Evolutionary conservation across 805 yeast genomes (phyloP), one percentile per base, ranked within the genome.

Genomic region (Wickerhamomyces kurtzmanii): DNA sequence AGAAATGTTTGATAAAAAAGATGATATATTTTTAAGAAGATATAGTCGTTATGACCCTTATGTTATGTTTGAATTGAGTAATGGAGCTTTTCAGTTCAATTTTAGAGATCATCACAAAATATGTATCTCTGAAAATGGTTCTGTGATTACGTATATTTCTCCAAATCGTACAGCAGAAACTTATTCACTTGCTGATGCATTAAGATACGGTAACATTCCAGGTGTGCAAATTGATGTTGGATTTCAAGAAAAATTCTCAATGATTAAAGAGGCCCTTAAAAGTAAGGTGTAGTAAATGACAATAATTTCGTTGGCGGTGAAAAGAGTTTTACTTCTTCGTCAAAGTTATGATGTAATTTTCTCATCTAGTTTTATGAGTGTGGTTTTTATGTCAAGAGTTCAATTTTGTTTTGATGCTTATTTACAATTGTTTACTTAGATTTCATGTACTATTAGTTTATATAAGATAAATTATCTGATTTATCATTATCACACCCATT

Each of bases 31-130:
- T 51, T 64, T 89, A 39, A 75, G 91, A 59, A 69, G 93, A 43
- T 85, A 82, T 49, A 73, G 84, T 15, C 75, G 97, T 52, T 75
- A 77, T 30, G 69, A 75, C 25, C 77, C 75, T 37, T 84, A 71
- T 50, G 84, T 87, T 31, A 81, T 87, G 93, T 91, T 91, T 59
- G 89, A 85, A 52, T 59, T 91, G 60, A 83, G 94, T 47, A 84
- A 86, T 48, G 96, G 95, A 13, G 77, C 85, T 23, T 75, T 82
- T 54, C 98, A 91, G 54, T 87, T 87, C 60, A 91, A 91, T 57
- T 91, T 91, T 58, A 80, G 80, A 51, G 97, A 91, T 56, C 98
- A 91, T 49, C 87, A 81, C 55, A 91, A 91, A 56, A 58, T 87
- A 31, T 76, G 93, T 33, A 52, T 89, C 22, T 79, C 87, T 24